A percentile compares a stretch with the other conserved stretches of the same genome.
phyloP scores from a whole-genome alignment of 148 eudicot genomes.

The Vaccinium darrowii region DNA sequence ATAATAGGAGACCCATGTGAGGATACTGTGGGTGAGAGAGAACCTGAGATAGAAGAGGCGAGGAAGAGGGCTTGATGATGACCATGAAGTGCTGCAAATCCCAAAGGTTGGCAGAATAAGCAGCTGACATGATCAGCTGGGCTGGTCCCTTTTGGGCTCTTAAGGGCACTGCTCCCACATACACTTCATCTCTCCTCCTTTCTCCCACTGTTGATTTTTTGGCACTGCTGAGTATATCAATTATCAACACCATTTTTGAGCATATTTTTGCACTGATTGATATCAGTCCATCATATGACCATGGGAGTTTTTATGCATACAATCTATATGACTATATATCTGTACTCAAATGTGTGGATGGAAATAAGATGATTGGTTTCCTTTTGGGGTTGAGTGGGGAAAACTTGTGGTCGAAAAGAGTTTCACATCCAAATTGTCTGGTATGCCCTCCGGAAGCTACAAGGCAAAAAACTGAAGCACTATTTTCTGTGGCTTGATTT shows the following conservation, averaged over 20 bases:
- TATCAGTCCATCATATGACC: not conserved
- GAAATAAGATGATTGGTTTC: not conserved
- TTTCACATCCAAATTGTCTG: not conserved
- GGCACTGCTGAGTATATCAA: constrained; percentile 23
- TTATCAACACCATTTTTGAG: constrained; percentile 20
- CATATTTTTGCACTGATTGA: not conserved
- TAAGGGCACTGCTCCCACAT: constrained; percentile 76
- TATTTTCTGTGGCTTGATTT: not conserved
- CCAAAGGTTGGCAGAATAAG: constrained; percentile 66
- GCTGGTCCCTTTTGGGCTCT: constrained; percentile 73
- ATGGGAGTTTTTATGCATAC: not conserved
- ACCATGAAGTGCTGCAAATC: constrained; percentile 86
- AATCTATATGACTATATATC: not conserved
- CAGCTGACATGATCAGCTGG: constrained; percentile 67
- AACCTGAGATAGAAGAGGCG: constrained; percentile 33
- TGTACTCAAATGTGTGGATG: not conserved
- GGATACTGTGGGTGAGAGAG: not conserved
- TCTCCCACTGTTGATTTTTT: constrained; percentile 7
- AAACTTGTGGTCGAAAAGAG: not conserved
- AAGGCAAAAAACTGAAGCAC: not conserved
- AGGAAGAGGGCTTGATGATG: constrained; percentile 58
- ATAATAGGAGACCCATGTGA: not conserved
- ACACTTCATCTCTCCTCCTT: constrained; percentile 50
- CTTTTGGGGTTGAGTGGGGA: not conserved
- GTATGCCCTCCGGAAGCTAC: not conserved